A percentile compares a stretch with the other conserved stretches of the same genome.
Conservation (phyloP, 805 yeast species). For the Lachancea quebecensis region DNA sequence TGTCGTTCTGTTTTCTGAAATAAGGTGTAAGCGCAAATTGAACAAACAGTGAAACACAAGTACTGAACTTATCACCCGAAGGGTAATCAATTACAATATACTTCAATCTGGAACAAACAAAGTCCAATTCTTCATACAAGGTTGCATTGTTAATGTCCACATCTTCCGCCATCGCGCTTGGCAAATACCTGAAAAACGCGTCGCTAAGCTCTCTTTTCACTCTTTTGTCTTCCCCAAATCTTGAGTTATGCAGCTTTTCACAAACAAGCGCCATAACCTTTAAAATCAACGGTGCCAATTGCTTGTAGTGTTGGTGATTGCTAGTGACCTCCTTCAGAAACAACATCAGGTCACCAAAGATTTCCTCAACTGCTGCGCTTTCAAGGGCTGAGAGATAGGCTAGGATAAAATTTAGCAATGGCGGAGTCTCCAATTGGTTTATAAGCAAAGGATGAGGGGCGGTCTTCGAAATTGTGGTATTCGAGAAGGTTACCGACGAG, state of each 20-base stretch:
- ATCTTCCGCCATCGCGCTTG: constrained; percentile 24
- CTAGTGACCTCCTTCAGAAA: constrained; percentile 56
- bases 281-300: constrained; percentile 47
- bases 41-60: constrained; percentile 45
- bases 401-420: constrained; percentile 47
- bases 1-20: constrained; percentile 38
- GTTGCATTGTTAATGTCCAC: constrained; percentile 16
- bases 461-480: constrained; percentile 5
- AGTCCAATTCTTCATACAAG: constrained; percentile 11
- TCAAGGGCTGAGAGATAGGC: constrained; percentile 61
- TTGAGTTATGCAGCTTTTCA: constrained; percentile 48
- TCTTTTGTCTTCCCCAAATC: constrained; percentile 55
- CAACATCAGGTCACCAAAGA: constrained; percentile 51
- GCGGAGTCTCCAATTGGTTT: constrained; percentile 39
- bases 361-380: constrained; percentile 70
- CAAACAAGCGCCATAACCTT: constrained; percentile 47
- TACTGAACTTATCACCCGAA: constrained; percentile 47
- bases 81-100: constrained; percentile 21
- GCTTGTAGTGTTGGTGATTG: constrained; percentile 41
- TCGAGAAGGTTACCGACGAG: constrained; percentile 19
- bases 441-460: constrained; percentile 37
- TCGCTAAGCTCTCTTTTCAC: constrained; percentile 51
- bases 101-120: constrained; percentile 15
- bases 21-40: constrained; percentile 48
- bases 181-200: constrained; percentile 33